Conservation (phyloP, 2,329 filamentous ascomycete species). For the Fusarium sacchari region DNA sequence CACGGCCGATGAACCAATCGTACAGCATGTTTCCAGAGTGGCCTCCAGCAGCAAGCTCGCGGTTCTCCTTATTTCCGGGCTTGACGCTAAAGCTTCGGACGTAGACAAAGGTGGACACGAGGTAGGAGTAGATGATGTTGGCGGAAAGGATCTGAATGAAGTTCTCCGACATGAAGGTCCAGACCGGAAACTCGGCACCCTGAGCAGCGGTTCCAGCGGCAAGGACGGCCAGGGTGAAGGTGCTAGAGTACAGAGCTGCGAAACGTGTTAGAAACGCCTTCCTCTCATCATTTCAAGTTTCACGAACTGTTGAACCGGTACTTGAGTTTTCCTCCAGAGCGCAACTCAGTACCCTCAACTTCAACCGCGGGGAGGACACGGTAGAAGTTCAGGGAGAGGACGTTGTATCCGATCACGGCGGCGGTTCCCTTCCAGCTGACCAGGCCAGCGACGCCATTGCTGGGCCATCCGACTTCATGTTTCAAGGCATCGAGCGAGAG, state of each 20-base stretch:
- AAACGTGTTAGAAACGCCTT: conserved; percentile 16
- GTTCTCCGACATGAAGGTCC: conserved; percentile 94
- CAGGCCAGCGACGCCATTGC: conserved; percentile 74
- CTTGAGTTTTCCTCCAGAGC: conserved; percentile 77
- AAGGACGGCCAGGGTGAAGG: conserved; percentile 76
- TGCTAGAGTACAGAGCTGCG: conserved; percentile 79
- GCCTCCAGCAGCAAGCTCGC: conserved; percentile 84
- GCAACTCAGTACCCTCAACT: conserved; percentile 75
- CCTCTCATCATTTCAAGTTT: conserved; percentile 16
- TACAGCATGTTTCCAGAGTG: conserved; percentile 87
- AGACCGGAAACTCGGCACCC: conserved; percentile 85
- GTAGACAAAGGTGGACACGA: conserved; percentile 82
- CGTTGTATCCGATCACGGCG: conserved; percentile 82
- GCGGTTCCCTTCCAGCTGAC: conserved; percentile 74
- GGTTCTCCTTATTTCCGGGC: conserved; percentile 74
- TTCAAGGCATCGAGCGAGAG: conserved; percentile 79
- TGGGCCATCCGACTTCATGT: conserved; percentile 82
- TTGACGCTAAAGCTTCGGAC: conserved; percentile 83
- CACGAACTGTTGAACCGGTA: conserved; percentile 83
- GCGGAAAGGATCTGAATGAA: conserved; percentile 86
- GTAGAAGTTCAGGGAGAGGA: conserved; percentile 79
- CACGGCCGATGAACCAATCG: conserved; percentile 96
- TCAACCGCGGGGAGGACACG: conserved; percentile 79
- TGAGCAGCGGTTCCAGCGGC: conserved; percentile 79
- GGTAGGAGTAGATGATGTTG: conserved; percentile 80